Percentiles rank a stretch among this genome's conserved stretches.
Evolutionary conservation across 2,329 filamentous ascomycete species (phyloP).

Genomic region (Dactylellina cionopaga): DNA sequence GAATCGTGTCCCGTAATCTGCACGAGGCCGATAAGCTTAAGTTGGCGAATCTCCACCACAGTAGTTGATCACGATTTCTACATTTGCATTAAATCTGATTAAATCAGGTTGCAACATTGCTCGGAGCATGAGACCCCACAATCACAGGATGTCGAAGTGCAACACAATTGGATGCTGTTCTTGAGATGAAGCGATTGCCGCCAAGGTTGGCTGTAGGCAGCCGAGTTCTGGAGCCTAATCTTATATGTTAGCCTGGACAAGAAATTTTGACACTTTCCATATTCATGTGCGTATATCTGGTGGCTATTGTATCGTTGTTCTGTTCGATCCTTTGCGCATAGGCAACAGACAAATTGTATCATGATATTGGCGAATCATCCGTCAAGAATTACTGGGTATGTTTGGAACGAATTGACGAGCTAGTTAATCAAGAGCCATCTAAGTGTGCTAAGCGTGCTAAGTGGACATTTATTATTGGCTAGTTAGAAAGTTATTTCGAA

Average conservation of each 20-base stretch:
- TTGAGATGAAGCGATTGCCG: not conserved
- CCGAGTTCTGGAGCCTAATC: conserved; percentile 12
- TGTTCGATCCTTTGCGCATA: no score
- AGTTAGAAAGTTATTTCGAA: no score
- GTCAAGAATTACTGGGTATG: no score
- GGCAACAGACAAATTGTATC: no score
- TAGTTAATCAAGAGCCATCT: no score
- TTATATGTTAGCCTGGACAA: conserved; percentile 1
- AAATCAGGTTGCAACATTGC: not conserved
- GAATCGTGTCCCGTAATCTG: conserved; percentile 3
- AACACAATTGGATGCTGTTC: conserved; percentile 4
- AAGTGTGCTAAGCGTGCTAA: no score
- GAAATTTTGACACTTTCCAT: conserved; percentile 30
- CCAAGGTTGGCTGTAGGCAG: conserved; percentile 36
- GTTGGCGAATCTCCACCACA: not conserved
- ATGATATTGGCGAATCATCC: no score
- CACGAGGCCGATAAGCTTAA: conserved; percentile 35
- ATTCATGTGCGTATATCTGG: no score
- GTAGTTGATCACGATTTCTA: not conserved
- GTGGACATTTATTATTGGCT: no score
- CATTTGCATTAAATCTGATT: not conserved
- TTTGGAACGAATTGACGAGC: no score
- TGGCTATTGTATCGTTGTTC: no score
- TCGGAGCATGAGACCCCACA: not conserved
- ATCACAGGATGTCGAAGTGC: no score